Evolutionary conservation across 176 grass and related monocot species (phyloP), one percentile per base, ranked within the genome.

Genomic region (Carex parvula): DNA sequence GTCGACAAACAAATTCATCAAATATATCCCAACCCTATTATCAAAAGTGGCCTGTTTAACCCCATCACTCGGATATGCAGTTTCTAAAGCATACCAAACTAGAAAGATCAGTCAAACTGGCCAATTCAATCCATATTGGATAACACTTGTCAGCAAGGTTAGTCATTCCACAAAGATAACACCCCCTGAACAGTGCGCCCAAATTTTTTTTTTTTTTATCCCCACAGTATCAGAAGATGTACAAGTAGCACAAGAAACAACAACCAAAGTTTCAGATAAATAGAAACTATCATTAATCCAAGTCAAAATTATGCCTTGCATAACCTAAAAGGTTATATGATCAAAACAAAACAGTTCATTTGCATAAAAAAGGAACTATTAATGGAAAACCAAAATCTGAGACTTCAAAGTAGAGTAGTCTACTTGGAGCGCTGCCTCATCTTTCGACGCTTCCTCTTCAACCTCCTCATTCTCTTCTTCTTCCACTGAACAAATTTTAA

Each of bases 391-490:
- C 42, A 50, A 75, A 17, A 75, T 53, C 9, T 24, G 6, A 52
- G 70, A 21, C n/a, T 21, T 44, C 14, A 8, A 73, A 73, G 44
- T 68, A 35, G 58, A 15, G 4, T 29, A 55, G 72, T 15, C 44
- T 94, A 97, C 91, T 97, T 97, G 5, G 94, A 97, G 84, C 91
- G 88, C 94, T 97, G 91, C 84, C 94, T 92, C 94, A 97, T 97
- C 94, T 94, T 97, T 97, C 94, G 79, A 58, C 94, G 94, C 91
- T 97, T 97, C 91, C 94, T 94, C 86, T 97, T 94, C 54, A 97
- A 79, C 70, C 94, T 97, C 94, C 94, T 94, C 94, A 94, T 97
- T 2, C 94, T 90, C 94, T 97, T 97, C 94, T 97, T 97, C 94
- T 97, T 94, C 94, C 94, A 97, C 94, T 97, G 48, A 26, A 50